phyloP scores from a whole-genome alignment of 2,329 filamentous ascomycete genomes.

The Penicillium polonicum region DNA sequence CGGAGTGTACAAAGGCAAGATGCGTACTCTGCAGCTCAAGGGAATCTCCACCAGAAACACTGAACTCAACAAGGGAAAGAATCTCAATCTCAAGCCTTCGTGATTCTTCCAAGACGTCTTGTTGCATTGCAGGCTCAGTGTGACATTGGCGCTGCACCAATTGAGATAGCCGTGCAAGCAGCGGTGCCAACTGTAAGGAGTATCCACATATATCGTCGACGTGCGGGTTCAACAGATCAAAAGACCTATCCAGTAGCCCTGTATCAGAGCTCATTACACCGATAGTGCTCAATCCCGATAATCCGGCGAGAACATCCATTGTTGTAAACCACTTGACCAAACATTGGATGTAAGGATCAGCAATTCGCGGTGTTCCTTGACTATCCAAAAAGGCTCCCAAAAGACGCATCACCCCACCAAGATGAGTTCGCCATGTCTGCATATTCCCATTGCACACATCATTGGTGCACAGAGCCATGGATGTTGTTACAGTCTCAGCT shows the following conservation, averaged over 20 bases:
- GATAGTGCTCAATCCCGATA: constrained; percentile 21
- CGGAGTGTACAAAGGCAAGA: constrained; percentile 28
- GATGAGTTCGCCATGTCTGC: constrained; percentile 28
- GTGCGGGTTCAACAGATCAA: not conserved
- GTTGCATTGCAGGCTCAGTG: not conserved
- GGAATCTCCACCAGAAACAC: constrained; percentile 2
- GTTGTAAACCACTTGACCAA: constrained; percentile 34
- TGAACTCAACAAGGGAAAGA: constrained; percentile 8
- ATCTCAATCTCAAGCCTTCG: constrained; percentile 15
- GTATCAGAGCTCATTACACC: constrained; percentile 10
- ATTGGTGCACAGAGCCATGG: constrained; percentile 34
- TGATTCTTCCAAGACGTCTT: not conserved
- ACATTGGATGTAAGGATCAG: constrained; percentile 20
- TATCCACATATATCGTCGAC: constrained; percentile 35
- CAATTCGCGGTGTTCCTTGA: constrained; percentile 2
- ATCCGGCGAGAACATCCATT: constrained; percentile 28
- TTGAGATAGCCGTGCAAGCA: constrained; percentile 24
- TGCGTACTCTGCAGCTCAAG: constrained; percentile 25
- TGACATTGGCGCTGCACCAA: constrained; percentile 13
- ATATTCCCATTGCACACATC: constrained; percentile 37
- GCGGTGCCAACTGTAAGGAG: constrained; percentile 28
- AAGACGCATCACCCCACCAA: constrained; percentile 28
- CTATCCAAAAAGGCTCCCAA: constrained; percentile 20
- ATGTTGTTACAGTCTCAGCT: constrained; percentile 28
- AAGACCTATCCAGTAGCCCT: constrained; percentile 10